These are phyloP conservation scores for Rostrohypoxylon terebratum DNA, from an alignment of 495 filamentous ascomycete genomes.

Conservation along the genomic window DNA sequence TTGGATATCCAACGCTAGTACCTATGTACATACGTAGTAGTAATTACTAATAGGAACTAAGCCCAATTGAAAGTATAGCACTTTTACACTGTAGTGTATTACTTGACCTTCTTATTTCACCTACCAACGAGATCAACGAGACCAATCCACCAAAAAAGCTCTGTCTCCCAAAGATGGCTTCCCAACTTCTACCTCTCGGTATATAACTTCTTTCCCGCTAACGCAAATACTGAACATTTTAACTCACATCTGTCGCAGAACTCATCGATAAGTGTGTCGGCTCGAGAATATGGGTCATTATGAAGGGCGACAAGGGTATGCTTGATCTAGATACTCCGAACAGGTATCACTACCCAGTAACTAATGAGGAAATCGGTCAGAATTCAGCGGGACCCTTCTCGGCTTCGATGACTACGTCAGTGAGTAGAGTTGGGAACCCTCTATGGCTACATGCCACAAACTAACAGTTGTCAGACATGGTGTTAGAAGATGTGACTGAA, in stretches of 20 bases:
- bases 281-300: conserved; percentile 97
- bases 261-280: conserved; percentile 99
- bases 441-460: not conserved
- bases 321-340: not conserved
- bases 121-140: no score
- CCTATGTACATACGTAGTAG: no score
- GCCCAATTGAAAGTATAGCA: not conserved
- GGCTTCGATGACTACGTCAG: conserved; percentile 99
- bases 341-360: not conserved
- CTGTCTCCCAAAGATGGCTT: conserved; percentile 69
- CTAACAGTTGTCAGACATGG: conserved; percentile 79
- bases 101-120: no score
- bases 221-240: conserved; percentile 8
- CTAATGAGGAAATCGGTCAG: conserved; percentile 59
- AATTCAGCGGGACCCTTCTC: conserved; percentile 92
- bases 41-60: not conserved
- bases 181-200: conserved; percentile 85
- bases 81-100: no score
- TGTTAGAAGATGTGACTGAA: conserved; percentile 95
- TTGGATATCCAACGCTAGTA: no score
- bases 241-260: conserved; percentile 66
- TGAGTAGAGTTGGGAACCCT: conserved; percentile 65
- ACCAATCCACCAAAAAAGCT: not conserved
- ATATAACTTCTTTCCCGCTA: conserved; percentile 32
- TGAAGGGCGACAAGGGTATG: conserved; percentile 98